These are phyloP conservation scores for Calocybe gambosa DNA, from an alignment of 1,284 basidiomycete species.

Conservation along the genomic window DNA sequence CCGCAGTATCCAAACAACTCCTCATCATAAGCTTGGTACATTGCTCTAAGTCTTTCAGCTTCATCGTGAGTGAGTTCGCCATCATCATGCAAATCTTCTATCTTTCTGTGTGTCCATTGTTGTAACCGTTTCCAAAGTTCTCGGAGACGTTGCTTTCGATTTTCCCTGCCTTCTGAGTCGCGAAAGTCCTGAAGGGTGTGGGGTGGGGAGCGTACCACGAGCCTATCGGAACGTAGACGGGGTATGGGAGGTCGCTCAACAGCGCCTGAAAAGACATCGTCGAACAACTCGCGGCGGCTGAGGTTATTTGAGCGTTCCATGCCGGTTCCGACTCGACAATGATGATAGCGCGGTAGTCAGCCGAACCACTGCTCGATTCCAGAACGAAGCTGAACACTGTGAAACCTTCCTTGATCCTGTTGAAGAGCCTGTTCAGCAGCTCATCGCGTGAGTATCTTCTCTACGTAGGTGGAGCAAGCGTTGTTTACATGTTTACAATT, in stretches of 20 bases:
- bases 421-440: slow-evolving; percentile 28
- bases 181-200: slow-evolving; percentile 58
- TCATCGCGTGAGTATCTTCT: slow-evolving; percentile 21
- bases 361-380: slow-evolving; percentile 14
- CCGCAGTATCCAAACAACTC: slow-evolving; percentile 68
- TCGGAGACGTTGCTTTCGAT: slow-evolving; percentile 51
- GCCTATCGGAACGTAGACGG: slow-evolving; percentile 48
- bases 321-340: slow-evolving; percentile 7
- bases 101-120: slow-evolving; percentile 16
- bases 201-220: slow-evolving; percentile 33
- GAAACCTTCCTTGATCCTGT: not conserved
- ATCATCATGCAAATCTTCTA: slow-evolving; percentile 9
- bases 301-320: slow-evolving; percentile 21
- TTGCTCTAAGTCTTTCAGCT: slow-evolving; percentile 59
- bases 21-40: slow-evolving; percentile 79
- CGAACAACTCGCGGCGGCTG: slow-evolving; percentile 42
- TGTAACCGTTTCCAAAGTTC: slow-evolving; percentile 57
- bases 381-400: slow-evolving; percentile 2
- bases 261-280: slow-evolving; percentile 44
- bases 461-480: slow-evolving; percentile 7
- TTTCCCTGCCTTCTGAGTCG: slow-evolving; percentile 52
- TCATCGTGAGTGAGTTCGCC: slow-evolving; percentile 55
- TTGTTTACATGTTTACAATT: slow-evolving; percentile 16
- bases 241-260: slow-evolving; percentile 53
- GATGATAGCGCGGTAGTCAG: not conserved